Evolutionary conservation across 176 grass and related monocot species (phyloP).

Genomic region (Rhynchospora tenuis): DNA sequence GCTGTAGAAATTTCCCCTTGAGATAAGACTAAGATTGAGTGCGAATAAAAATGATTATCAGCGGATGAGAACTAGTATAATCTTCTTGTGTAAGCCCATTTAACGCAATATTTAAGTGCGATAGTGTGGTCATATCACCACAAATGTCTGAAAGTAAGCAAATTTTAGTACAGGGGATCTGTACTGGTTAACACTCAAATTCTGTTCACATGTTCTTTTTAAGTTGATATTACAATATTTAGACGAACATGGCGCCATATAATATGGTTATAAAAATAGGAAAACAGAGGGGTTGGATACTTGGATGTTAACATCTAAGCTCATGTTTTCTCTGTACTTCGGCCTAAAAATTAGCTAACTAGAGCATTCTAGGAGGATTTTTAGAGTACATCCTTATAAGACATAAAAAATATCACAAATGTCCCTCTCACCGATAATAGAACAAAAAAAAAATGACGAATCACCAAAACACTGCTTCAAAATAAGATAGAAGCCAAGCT

Average conservation of each 20-base stretch:
- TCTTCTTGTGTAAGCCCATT: background rate
- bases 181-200: background rate
- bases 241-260: too few relatives aligned
- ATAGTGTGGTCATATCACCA: background rate
- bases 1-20: background rate
- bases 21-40: slow-evolving; percentile 19
- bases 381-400: background rate
- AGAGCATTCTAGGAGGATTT: background rate
- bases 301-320: background rate
- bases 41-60: background rate
- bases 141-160: background rate
- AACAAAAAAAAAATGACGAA: background rate
- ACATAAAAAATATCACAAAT: background rate
- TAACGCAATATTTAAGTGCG: background rate
- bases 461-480: background rate
- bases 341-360: background rate
- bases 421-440: background rate
- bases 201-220: background rate
- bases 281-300: background rate
- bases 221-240: too few relatives aligned
- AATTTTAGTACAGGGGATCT: background rate
- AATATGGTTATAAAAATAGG: too few relatives aligned
- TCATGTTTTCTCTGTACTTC: background rate
- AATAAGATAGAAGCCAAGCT: too few relatives aligned
- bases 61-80: background rate